Evolutionary conservation across 371 early-diverging fungal genomes (phyloP).

Genomic region (Saksenaea vasiformis): DNA sequence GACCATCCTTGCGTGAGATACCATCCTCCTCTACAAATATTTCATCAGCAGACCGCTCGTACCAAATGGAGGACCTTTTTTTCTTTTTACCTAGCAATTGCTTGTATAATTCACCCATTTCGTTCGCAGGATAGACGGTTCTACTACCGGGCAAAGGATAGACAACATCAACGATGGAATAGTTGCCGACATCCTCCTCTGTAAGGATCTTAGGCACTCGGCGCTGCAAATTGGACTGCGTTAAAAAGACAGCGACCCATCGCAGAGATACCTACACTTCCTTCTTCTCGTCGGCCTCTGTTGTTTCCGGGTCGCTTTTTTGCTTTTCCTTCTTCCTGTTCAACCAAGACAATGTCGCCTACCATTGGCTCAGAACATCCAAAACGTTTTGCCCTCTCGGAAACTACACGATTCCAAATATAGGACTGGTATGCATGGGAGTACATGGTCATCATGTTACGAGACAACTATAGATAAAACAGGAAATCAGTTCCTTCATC

Average conservation of each 20-base stretch:
- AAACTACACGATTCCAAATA: slow-evolving; percentile 92
- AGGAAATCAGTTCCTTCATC: not conserved
- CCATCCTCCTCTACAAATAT: slow-evolving; percentile 16
- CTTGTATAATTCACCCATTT: slow-evolving; percentile 63
- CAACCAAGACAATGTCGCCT: slow-evolving; percentile 83
- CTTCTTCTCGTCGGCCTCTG: slow-evolving; percentile 29
- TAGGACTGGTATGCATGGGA: slow-evolving; percentile 97
- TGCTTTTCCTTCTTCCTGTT: slow-evolving; percentile 11
- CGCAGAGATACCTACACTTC: slow-evolving; percentile 20
- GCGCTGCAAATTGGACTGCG: slow-evolving; percentile 19
- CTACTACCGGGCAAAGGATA: slow-evolving; percentile 87
- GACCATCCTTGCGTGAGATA: slow-evolving; percentile 9
- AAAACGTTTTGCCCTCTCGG: slow-evolving; percentile 72
- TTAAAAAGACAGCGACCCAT: slow-evolving; percentile 6
- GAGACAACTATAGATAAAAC: slow-evolving; percentile 64
- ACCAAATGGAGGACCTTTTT: too few species aligned
- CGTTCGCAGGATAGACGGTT: slow-evolving; percentile 82
- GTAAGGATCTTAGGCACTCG: slow-evolving; percentile 57
- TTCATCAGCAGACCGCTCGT: not conserved
- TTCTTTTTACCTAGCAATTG: slow-evolving; percentile 69
- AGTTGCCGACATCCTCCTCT: slow-evolving; percentile 66
- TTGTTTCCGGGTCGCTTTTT: slow-evolving; percentile 14
- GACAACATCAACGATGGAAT: slow-evolving; percentile 86
- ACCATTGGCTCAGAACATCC: slow-evolving; percentile 71
- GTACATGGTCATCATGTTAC: slow-evolving; percentile 91